Base-by-base conservation (phyloP, 306 rosid genomes). In the Ormosia emarginata region DNA sequence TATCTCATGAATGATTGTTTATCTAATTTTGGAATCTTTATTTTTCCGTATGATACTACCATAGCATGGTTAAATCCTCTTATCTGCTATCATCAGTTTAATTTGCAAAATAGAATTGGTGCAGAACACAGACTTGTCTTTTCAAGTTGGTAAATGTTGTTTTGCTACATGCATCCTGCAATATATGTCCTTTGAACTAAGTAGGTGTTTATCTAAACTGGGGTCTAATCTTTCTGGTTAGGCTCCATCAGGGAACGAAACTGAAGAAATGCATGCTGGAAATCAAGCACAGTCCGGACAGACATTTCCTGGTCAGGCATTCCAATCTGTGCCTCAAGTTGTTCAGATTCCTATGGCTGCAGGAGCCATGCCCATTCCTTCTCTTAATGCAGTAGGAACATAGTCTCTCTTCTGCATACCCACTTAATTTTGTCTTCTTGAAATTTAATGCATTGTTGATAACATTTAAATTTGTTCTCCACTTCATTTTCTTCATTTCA, bases 341-440 rank as follows among this genome's bases (percentile, higher is more conserved):
- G 67, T 85, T 86, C 98, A 92, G 86, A 81, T 86, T 79, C 99
- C 98, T 78, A 46, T 83, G 69, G 88, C 87, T 57, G 88, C 97
- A 55, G 90, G 93, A 67, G 88, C 94, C 43, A 71, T 87, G 50
- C 90, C 97, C 39, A 33, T 90, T 82, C 98, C 98, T 80, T 89
- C 95, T 59, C 84, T 92, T 70, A 85, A 85, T 86, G 74, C 83
- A 61, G 99, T 94, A 92, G 74, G 82, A 56, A 70, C 59, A 79
- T 49, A 53, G 43, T 65, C 71, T 75, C 74, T 73, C 62, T 75
- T 37, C 33, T 74, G 24, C 53, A 36, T 24, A 58, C 34, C 65
- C 24, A 39, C 80, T 32, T 50, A 52, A 59, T 53, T 79, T 81
- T 74, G 39, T 50, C 47, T 74, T 17, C 14, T 24, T 56, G 39